Conservation (phyloP, 495 filamentous ascomycete species). For the Penicillium chermesinum region DNA sequence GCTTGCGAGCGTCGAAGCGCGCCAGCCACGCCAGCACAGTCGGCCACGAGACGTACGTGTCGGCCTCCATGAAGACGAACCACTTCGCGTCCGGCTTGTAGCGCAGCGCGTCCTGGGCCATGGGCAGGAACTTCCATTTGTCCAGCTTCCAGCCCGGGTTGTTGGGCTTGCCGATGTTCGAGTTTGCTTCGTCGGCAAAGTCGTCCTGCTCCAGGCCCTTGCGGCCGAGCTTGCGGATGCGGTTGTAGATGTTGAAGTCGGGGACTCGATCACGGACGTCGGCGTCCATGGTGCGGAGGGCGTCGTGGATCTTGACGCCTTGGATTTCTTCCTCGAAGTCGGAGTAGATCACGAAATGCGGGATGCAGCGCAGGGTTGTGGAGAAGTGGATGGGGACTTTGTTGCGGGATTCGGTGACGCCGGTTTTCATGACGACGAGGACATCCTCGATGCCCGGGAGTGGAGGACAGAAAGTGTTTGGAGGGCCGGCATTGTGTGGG, state of each 20-base stretch:
- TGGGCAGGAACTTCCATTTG: conserved; percentile 57
- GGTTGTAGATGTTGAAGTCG: conserved; percentile 52
- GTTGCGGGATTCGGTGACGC: conserved; percentile 39
- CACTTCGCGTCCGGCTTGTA: conserved; percentile 51
- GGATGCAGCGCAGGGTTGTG: conserved; percentile 48
- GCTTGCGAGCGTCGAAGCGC: conserved; percentile 44
- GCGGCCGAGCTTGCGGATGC: conserved; percentile 35
- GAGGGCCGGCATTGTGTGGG: conserved; percentile 9
- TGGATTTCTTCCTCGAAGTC: conserved; percentile 48
- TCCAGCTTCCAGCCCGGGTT: conserved; percentile 54
- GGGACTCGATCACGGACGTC: conserved; percentile 29
- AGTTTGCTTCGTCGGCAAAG: conserved; percentile 41
- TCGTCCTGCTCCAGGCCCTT: conserved; percentile 37
- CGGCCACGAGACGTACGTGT: conserved; percentile 61
- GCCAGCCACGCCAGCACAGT: conserved; percentile 55
- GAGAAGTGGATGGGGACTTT: conserved; percentile 47
- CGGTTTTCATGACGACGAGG: conserved; percentile 44
- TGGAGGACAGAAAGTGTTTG: conserved; percentile 30
- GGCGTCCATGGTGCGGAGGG: conserved; percentile 37
- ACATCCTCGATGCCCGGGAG: conserved; percentile 42
- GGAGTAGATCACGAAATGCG: conserved; percentile 52
- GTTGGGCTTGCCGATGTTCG: conserved; percentile 42
- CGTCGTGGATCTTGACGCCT: conserved; percentile 45
- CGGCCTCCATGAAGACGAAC: conserved; percentile 67
- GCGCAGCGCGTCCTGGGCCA: conserved; percentile 44